These are phyloP conservation scores for Ilex paraguariensis DNA, from an alignment of 305 asterid species.

Conservation along the genomic window DNA sequence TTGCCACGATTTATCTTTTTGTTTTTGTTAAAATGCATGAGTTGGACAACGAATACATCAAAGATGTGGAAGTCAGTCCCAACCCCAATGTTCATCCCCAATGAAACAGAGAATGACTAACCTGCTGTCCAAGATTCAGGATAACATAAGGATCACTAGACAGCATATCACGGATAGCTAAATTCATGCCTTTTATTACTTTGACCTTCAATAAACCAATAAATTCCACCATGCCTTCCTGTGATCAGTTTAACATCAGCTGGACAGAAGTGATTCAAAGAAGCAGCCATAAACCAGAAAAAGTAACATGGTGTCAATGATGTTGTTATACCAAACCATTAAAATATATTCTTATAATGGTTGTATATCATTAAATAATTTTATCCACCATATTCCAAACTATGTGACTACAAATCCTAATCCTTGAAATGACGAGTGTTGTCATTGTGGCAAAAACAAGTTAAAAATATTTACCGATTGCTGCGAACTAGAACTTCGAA, in stretches of 20 bases:
- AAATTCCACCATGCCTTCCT: slow-evolving; percentile 89
- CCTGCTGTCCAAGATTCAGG: slow-evolving; percentile 82
- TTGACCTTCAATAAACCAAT: slow-evolving; percentile 75
- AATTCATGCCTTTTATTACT: slow-evolving; percentile 70
- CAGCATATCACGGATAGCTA: slow-evolving; percentile 89
- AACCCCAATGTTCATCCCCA: neutral
- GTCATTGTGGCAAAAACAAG: neutral
- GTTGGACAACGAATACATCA: too few relatives aligned
- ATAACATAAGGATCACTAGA: slow-evolving; percentile 96
- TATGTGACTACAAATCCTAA: neutral
- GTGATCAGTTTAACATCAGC: slow-evolving; percentile 22
- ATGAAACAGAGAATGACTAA: slow-evolving; percentile 16
- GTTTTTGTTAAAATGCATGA: too few relatives aligned
- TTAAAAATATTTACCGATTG: slow-evolving; percentile 42
- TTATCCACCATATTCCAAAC: too few relatives aligned
- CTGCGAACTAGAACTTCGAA: slow-evolving; percentile 56
- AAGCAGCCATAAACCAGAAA: slow-evolving; percentile 12
- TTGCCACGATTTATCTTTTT: too few relatives aligned
- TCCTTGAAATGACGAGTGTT: too few relatives aligned
- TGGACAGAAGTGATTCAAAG: slow-evolving; percentile 11
- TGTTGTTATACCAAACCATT: neutral
- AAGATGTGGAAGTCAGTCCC: too few relatives aligned
- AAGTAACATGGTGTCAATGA: neutral
- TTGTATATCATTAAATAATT: too few relatives aligned
- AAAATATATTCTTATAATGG: too few relatives aligned